A percentile compares a stretch with the other conserved stretches of the same genome.
phyloP scores from a whole-genome alignment of 257 asterid species.

The Catharanthus roseus region DNA sequence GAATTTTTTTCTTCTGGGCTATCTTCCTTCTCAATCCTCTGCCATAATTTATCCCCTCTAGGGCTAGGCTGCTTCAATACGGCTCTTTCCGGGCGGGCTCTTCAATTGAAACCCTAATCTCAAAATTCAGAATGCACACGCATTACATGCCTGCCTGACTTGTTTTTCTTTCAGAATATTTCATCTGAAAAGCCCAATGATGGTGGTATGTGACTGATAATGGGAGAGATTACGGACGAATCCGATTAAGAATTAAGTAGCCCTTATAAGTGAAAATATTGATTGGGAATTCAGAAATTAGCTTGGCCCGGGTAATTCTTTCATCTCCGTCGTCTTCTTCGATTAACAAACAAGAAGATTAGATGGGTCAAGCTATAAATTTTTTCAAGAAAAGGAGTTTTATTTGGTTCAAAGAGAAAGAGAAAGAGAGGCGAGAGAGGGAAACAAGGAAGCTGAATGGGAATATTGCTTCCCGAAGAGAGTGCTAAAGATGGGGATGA shows the following conservation, averaged over 20 bases:
- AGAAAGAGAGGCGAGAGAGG: neutral
- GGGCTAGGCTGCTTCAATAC: neutral
- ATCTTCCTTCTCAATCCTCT: neutral
- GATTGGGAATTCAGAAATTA: neutral
- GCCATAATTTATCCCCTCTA: neutral
- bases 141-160: neutral
- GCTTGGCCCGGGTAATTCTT: neutral
- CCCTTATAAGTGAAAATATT: neutral
- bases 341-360: neutral
- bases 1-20: neutral
- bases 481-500: neutral
- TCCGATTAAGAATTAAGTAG: neutral
- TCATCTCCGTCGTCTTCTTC: neutral
- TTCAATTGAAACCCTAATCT: neutral
- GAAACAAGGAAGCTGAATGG: neutral
- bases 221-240: neutral
- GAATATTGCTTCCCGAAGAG: neutral
- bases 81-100: neutral
- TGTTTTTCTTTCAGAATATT: neutral
- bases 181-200: neutral
- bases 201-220: neutral
- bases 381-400: neutral
- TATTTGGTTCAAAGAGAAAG: neutral
- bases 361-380: neutral
- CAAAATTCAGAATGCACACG: neutral